Conservation (phyloP, 2,329 filamentous ascomycete species). For the Claviceps sorghi region DNA sequence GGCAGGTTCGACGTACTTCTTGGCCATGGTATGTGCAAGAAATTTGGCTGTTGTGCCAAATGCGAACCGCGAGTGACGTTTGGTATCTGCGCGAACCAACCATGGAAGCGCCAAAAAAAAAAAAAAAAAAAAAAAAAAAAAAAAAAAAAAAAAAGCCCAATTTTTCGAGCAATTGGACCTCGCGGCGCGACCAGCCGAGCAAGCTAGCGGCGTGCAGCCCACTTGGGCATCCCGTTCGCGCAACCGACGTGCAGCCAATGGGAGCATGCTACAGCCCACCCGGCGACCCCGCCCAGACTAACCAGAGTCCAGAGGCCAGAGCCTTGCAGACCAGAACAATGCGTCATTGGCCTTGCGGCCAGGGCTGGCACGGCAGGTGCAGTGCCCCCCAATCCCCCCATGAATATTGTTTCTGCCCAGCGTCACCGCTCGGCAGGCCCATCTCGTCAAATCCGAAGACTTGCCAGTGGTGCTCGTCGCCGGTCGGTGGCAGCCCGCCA, state of each 20-base stretch:
- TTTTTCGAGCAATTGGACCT: neutral
- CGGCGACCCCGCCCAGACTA: neutral
- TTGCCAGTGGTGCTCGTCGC: neutral
- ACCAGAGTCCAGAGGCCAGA: slow-evolving; percentile 1
- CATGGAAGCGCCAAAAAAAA: neutral
- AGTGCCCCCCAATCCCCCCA: slow-evolving; percentile 7
- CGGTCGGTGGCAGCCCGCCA: too few relatives aligned
- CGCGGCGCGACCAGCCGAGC: neutral
- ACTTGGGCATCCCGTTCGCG: neutral
- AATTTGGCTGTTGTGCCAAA: neutral
- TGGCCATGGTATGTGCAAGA: slow-evolving; percentile 8
- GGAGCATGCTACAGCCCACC: neutral
- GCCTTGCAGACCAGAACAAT: slow-evolving; percentile 14
- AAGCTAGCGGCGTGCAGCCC: neutral
- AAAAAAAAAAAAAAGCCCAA: slow-evolving; percentile 4
- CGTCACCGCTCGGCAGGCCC: slow-evolving; percentile 12
- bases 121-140: slow-evolving; percentile 5
- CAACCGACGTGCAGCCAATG: neutral
- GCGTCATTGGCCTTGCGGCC: slow-evolving; percentile 17
- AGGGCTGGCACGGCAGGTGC: slow-evolving; percentile 10
- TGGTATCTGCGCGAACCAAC: neutral
- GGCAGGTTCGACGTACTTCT: slow-evolving; percentile 10
- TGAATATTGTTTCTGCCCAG: slow-evolving; percentile 16
- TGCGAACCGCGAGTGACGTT: neutral
- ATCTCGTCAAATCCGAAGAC: slow-evolving; percentile 2